Conservation (phyloP, 352 stramenopile genomes). For the Phytophthora kernoviae region DNA sequence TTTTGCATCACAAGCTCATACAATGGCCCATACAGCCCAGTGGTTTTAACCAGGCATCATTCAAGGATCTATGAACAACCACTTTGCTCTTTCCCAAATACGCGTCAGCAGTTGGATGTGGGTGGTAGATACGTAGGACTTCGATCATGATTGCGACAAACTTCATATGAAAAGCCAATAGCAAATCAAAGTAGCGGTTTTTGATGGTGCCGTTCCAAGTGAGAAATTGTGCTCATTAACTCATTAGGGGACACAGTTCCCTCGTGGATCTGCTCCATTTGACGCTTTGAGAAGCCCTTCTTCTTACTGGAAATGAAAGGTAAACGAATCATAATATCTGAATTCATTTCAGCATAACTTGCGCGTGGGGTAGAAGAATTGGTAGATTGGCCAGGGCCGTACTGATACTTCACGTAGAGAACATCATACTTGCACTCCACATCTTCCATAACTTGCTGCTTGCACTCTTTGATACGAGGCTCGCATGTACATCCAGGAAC, state of each 20-base stretch:
- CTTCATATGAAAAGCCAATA: background rate
- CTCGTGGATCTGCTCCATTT: background rate
- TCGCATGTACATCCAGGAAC: no score
- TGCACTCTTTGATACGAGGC: background rate
- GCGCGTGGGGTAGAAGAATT: background rate
- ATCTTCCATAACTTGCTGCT: constrained; percentile 2
- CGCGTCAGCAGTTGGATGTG: background rate
- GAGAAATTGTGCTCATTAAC: background rate
- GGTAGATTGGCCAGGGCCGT: background rate
- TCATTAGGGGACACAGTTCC: constrained; percentile 8
- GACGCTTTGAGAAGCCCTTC: background rate
- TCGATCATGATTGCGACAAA: background rate
- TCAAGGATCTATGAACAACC: no score
- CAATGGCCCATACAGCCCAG: background rate
- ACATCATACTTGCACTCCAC: constrained; percentile 8
- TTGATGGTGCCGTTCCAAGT: background rate
- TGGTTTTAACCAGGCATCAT: constrained; percentile 1
- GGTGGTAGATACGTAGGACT: background rate
- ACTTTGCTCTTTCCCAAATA: background rate
- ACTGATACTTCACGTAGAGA: constrained; percentile 12
- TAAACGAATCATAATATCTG: background rate
- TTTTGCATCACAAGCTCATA: constrained; percentile 11
- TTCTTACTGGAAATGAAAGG: background rate
- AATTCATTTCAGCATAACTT: background rate
- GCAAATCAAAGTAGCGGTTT: background rate